A percentile compares a stretch with the other conserved stretches of the same genome.
Conservation (phyloP, 2,329 filamentous ascomycete species). For the Fusarium sp. region DNA sequence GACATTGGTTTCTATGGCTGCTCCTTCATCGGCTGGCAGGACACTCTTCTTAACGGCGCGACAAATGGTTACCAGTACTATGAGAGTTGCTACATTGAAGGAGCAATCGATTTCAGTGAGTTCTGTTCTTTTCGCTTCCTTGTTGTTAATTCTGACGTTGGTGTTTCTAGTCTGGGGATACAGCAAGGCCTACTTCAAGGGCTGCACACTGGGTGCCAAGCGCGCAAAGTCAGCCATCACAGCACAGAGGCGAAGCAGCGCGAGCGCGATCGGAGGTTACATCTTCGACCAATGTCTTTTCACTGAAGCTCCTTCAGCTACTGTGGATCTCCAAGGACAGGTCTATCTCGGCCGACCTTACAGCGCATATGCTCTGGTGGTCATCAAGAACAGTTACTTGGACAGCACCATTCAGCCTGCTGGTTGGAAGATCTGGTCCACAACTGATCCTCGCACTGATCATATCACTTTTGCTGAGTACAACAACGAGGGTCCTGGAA, state of each 20-base stretch:
- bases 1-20: conserved; percentile 54
- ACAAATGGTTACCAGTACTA: conserved; percentile 32
- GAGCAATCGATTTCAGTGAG: conserved; percentile 24
- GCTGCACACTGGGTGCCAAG: conserved; percentile 32
- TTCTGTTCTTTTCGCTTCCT: neutral
- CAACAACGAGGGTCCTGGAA: conserved; percentile 60
- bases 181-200: conserved; percentile 38
- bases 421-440: conserved; percentile 60
- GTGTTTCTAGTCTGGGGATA: conserved; percentile 28
- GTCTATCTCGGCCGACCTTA: conserved; percentile 60
- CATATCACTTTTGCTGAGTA: conserved; percentile 67
- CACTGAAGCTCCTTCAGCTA: conserved; percentile 34
- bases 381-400: conserved; percentile 59
- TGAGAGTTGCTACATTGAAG: conserved; percentile 31
- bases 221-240: conserved; percentile 38
- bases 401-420: conserved; percentile 43
- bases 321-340: conserved; percentile 42
- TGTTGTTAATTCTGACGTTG: neutral
- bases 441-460: conserved; percentile 65
- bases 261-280: conserved; percentile 48
- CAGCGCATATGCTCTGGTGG: conserved; percentile 55
- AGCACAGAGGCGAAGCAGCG: conserved; percentile 41
- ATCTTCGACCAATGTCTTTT: conserved; percentile 54
- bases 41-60: conserved; percentile 27
- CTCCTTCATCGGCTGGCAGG: conserved; percentile 36